Percentiles rank a stretch among this genome's conserved stretches.
Conservation (phyloP, 2,329 filamentous ascomycete species). For the Clonostachys rhizophaga region DNA sequence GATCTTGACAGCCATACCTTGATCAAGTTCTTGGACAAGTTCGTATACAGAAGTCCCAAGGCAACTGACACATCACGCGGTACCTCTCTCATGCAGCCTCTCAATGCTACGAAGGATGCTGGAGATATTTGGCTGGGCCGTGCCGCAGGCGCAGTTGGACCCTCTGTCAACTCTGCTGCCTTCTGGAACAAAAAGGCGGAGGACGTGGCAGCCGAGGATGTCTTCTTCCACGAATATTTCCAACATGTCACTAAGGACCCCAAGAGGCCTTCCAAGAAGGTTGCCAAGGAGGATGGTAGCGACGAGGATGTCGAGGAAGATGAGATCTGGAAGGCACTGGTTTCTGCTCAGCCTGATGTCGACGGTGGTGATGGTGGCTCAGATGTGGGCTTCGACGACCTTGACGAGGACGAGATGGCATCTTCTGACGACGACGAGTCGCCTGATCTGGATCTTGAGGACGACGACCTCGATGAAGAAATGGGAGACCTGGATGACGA, state of each 20-base stretch:
- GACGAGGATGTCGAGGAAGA: conserved; percentile 63
- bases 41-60: conserved; percentile 96
- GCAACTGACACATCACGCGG: conserved; percentile 64
- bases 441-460: conserved; percentile 34
- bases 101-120: conserved; percentile 47
- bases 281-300: conserved; percentile 42
- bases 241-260: conserved; percentile 53
- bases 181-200: conserved; percentile 93
- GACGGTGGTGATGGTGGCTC: conserved; percentile 46
- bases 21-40: conserved; percentile 94
- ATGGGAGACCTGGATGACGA: conserved; percentile 33
- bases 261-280: conserved; percentile 37
- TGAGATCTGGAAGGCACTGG: conserved; percentile 89
- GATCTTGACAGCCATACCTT: conserved; percentile 87
- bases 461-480: conserved; percentile 35
- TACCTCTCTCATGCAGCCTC: conserved; percentile 93
- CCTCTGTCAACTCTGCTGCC: conserved; percentile 71
- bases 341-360: conserved; percentile 70
- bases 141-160: conserved; percentile 24
- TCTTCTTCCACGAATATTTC: conserved; percentile 99
- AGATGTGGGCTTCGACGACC: conserved; percentile 38
- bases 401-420: conserved; percentile 43
- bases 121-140: conserved; percentile 53
- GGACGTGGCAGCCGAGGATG: conserved; percentile 84
- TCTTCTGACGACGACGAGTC: conserved; percentile 39